These are phyloP conservation scores for Russula foetens DNA, from an alignment of 768 basidiomycete genomes.

Conservation along the genomic window DNA sequence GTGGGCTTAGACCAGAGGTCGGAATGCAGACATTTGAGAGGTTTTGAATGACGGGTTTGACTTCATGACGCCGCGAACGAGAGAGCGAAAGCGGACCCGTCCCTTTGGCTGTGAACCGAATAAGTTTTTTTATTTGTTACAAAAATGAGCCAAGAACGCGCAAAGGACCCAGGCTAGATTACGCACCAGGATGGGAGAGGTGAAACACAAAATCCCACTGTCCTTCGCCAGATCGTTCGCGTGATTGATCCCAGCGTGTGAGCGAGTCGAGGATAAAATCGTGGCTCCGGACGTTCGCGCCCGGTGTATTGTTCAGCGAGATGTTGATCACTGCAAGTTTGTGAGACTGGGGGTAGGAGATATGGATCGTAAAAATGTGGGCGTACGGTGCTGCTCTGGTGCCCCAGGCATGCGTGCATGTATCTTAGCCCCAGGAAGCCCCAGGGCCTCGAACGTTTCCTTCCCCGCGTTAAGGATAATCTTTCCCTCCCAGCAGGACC, in stretches of 20 bases:
- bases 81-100: background rate
- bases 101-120: background rate
- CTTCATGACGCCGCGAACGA: conserved; percentile 6
- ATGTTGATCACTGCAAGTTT: background rate
- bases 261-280: conserved; percentile 5
- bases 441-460: conserved; percentile 51
- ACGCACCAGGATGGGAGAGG: conserved; percentile 5
- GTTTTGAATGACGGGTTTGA: conserved; percentile 23
- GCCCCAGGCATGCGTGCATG: conserved; percentile 41
- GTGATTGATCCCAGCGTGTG: conserved; percentile 11
- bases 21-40: conserved; percentile 37
- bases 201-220: conserved; percentile 19
- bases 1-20: conserved; percentile 26
- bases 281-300: conserved; percentile 9
- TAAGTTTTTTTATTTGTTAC: background rate
- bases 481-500: conserved; percentile 58
- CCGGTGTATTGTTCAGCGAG: conserved; percentile 3
- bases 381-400: conserved; percentile 28
- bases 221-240: conserved; percentile 15
- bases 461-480: conserved; percentile 50
- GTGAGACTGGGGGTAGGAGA: conserved; percentile 8
- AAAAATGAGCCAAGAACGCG: background rate
- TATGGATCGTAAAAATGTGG: conserved; percentile 31
- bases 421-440: conserved; percentile 47
- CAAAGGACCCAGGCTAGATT: background rate